Base-by-base conservation (phyloP, 768 basidiomycete genomes). In the Melanogaster broomeanus region DNA sequence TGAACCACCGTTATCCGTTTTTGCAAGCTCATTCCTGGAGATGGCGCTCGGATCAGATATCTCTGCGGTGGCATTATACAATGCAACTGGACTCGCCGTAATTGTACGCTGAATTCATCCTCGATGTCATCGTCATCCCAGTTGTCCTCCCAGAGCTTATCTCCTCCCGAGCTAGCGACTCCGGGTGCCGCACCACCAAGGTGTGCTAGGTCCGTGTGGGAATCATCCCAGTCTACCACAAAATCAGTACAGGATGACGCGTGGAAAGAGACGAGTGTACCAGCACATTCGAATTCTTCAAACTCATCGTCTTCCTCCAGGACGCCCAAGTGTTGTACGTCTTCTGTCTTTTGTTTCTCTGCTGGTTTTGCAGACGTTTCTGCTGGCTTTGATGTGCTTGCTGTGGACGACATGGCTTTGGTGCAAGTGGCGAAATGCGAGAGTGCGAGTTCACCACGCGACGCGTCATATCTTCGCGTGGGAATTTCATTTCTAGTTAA, bases 71-170 rank as follows among this genome's bases (percentile, higher is more conserved):
- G 12, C 19, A 34, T 19, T 4, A 10, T 38, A 16, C 9, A 12
- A 39, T 11, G n/a, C 31, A 25, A 18, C 24, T 16, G 13, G 8
- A 55, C 89, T 60, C 66, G 95, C 97, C 97, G 84, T 60, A 99
- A 75, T 72, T 97, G 93, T 46, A 90, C 85, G 61, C 92, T 94
- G 66, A 99, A 99, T 59, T 97, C 93, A 61, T 98, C 95, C 67
- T 96, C 96, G 55, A 97, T 86, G 71, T 98, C 96, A 72, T 99
- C 97, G 61, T 99, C 97, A 63, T 99, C 97, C 97, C 97, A 99
- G 68, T 98, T 98, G 61, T 98, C 97, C 76, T 99, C 97, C 97
- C 97, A 99, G 11, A 99, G 75, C 63, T 93, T 91, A 70, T 97
- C 87, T 16, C 90, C 89, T 37, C 87, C 87, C 30, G 87, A 87